Percentiles rank a stretch among this genome's conserved stretches.
Conservation (phyloP, 345 rosid species). For the Balakata baccata region DNA sequence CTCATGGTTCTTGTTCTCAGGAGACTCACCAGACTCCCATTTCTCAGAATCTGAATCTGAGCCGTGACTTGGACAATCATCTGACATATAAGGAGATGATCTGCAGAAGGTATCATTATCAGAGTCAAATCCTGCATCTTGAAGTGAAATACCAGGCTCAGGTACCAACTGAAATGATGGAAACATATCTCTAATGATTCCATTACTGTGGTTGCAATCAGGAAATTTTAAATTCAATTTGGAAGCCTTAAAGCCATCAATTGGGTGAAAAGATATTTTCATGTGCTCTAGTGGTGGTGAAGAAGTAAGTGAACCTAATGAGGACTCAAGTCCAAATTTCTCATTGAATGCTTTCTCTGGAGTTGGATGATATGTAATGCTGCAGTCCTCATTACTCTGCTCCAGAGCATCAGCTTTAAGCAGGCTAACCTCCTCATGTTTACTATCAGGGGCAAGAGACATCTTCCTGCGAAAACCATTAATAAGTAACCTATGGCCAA, state of each 20-base stretch:
- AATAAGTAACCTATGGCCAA: slow-evolving; percentile 57
- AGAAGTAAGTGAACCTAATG: slow-evolving; percentile 47
- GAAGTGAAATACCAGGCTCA: slow-evolving; percentile 40
- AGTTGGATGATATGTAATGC: slow-evolving; percentile 25
- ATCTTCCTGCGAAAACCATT: slow-evolving; percentile 56
- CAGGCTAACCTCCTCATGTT: slow-evolving; percentile 38
- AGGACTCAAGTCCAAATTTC: slow-evolving; percentile 39
- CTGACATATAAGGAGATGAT: slow-evolving; percentile 69
- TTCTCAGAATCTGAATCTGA: slow-evolving; percentile 74
- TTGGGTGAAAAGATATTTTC: slow-evolving; percentile 80
- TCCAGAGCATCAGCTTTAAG: slow-evolving; percentile 31
- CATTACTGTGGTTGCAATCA: slow-evolving; percentile 36
- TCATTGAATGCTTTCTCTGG: slow-evolving; percentile 27
- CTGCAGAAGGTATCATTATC: slow-evolving; percentile 86
- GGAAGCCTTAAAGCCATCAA: slow-evolving; percentile 54
- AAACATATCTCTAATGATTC: slow-evolving; percentile 49
- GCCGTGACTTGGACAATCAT: slow-evolving; percentile 54
- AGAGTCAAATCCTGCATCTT: slow-evolving; percentile 47
- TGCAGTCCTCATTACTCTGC: slow-evolving; percentile 28
- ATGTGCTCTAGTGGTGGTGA: slow-evolving; percentile 92
- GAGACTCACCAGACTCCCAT: slow-evolving; percentile 69
- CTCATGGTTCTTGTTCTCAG: slow-evolving; percentile 45
- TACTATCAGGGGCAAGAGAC: slow-evolving; percentile 41
- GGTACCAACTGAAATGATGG: slow-evolving; percentile 91
- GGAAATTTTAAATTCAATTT: slow-evolving; percentile 72